Percentiles rank a stretch among this genome's conserved stretches.
Conservation (phyloP, 2,329 filamentous ascomycete species). For the Microdochium bolleyi region DNA sequence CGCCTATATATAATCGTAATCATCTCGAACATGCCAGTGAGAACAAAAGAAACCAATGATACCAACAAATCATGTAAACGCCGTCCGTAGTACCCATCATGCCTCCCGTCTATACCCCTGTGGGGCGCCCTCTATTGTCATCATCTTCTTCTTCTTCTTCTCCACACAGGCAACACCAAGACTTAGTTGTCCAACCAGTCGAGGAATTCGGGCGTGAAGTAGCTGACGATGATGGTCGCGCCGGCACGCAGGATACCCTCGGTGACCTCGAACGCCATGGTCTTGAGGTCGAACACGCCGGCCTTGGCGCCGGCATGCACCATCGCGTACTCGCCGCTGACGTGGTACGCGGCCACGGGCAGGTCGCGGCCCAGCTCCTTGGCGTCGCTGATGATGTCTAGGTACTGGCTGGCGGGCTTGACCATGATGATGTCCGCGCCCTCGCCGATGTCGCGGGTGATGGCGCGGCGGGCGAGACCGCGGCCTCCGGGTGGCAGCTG, state of each 20-base stretch:
- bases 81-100: no score
- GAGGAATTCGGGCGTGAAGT: constrained; percentile 80
- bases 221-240: constrained; percentile 86
- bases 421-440: constrained; percentile 99
- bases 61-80: no score
- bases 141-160: no score
- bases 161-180: no score
- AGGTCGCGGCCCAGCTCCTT: constrained; percentile 90
- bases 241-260: constrained; percentile 90
- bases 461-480: constrained; percentile 84
- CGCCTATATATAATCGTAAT: no score
- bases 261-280: constrained; percentile 90
- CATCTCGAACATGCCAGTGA: no score
- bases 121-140: no score
- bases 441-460: constrained; percentile 81
- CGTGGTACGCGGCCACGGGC: constrained; percentile 92
- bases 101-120: no score
- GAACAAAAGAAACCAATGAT: no score
- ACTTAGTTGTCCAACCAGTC: constrained; percentile 53
- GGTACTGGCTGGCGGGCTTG: constrained; percentile 90
- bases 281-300: constrained; percentile 89
- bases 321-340: constrained; percentile 96
- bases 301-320: constrained; percentile 93
- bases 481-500: constrained; percentile 90
- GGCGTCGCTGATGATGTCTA: constrained; percentile 96